phyloP scores from a whole-genome alignment of 331 rosid genomes.

The Saraca asoca region DNA sequence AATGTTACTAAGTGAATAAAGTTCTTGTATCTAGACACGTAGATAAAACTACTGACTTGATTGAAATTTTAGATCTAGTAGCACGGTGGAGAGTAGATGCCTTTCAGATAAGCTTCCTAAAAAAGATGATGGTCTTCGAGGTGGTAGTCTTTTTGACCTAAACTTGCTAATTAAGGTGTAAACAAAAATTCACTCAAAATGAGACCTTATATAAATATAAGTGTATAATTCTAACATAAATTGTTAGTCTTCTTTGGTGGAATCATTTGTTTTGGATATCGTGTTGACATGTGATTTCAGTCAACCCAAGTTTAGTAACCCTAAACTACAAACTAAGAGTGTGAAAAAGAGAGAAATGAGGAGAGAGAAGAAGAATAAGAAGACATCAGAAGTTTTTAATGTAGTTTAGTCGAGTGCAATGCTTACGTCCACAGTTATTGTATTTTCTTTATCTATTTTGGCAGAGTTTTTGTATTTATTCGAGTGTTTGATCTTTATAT shows the following conservation, averaged over 20 bases:
- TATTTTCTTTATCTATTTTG: too few species aligned
- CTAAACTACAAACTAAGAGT: too few species aligned
- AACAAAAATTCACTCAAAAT: slow-evolving; percentile 69
- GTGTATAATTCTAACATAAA: slow-evolving; percentile 74
- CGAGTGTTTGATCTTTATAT: too few species aligned
- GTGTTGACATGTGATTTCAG: too few species aligned
- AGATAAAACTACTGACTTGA: slow-evolving; percentile 35
- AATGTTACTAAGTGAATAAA: slow-evolving; percentile 47
- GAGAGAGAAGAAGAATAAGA: too few species aligned
- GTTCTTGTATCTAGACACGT: slow-evolving; percentile 56
- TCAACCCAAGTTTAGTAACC: too few species aligned
- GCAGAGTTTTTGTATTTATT: too few species aligned
- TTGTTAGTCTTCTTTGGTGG: slow-evolving; percentile 47
- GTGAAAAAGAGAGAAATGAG: too few species aligned
- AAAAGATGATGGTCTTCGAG: slow-evolving; percentile 46
- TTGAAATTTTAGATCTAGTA: slow-evolving; percentile 62
- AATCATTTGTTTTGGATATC: slow-evolving; percentile 47
- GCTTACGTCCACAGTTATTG: too few species aligned
- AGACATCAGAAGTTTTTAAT: too few species aligned
- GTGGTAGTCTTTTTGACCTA: slow-evolving; percentile 77
- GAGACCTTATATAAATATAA: slow-evolving; percentile 46
- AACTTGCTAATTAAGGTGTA: slow-evolving; percentile 86
- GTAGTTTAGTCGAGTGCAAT: too few species aligned
- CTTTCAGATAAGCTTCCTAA: slow-evolving; percentile 81
- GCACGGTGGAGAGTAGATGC: slow-evolving; percentile 70